These are phyloP conservation scores for Rhodotorula babjevae DNA, from an alignment of 768 basidiomycete species.

Conservation along the genomic window DNA sequence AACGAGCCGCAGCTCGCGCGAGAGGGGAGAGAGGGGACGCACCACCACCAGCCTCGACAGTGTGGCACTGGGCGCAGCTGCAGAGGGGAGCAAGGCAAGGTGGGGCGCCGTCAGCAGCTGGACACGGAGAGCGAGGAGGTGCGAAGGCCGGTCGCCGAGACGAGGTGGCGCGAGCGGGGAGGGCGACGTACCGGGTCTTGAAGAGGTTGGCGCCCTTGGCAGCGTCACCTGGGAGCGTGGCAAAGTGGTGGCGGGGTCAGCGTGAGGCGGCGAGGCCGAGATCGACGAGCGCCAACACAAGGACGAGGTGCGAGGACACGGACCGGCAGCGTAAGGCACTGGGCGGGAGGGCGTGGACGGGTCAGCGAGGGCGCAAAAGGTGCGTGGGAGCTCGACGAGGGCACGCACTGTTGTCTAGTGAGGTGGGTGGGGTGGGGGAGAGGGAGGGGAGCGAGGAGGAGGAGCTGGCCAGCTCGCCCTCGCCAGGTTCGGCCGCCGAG, in stretches of 20 bases:
- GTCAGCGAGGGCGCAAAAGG: too few species aligned
- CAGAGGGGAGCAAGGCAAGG: background rate
- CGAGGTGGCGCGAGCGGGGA: background rate
- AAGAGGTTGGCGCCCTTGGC: slow-evolving; percentile 87
- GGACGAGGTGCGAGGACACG: background rate
- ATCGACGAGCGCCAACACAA: background rate
- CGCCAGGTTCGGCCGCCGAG: too few species aligned
- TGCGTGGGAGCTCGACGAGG: too few species aligned
- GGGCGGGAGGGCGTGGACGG: background rate
- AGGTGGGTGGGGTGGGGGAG: too few species aligned
- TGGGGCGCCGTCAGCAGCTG: background rate
- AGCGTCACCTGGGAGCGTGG: slow-evolving; percentile 61
- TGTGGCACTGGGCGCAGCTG: slow-evolving; percentile 88
- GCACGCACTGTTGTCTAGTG: too few species aligned
- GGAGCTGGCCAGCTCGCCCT: too few species aligned
- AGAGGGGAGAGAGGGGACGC: slow-evolving; percentile 2
- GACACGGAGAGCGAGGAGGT: too few species aligned
- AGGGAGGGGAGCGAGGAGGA: too few species aligned
- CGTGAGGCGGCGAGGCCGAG: background rate
- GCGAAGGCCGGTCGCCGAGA: background rate
- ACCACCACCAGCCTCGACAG: slow-evolving; percentile 60
- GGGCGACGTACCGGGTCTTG: slow-evolving; percentile 61
- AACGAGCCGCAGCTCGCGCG: background rate
- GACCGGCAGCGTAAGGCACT: slow-evolving; percentile 30
- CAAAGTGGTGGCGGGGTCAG: background rate